Percentiles rank a stretch among this genome's conserved stretches.
phyloP scores from a whole-genome alignment of 139 green algal species.

The Chloropicon primus region DNA sequence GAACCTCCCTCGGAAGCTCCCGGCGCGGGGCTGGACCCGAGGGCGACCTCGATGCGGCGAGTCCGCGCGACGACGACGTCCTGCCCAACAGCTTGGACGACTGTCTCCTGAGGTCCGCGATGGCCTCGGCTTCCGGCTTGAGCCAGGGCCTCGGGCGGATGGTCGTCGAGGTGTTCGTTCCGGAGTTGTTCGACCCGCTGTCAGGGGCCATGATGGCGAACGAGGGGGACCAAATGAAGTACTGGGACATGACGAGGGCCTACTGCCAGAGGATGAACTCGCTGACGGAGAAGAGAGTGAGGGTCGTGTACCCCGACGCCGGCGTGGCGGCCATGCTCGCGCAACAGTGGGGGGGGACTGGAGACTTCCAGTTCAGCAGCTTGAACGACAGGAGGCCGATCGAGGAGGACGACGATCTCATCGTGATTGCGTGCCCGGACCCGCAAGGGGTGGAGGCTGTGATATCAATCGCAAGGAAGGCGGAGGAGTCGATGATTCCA shows the following conservation, averaged over 20 bases:
- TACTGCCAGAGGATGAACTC: not conserved
- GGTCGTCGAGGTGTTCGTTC: not conserved
- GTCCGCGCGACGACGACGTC: not conserved
- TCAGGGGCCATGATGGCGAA: not conserved
- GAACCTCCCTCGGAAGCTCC: too few species aligned
- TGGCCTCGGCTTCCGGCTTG: not conserved
- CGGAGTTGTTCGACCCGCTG: not conserved
- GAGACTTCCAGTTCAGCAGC: not conserved
- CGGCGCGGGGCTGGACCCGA: too few species aligned
- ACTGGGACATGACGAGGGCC: not conserved
- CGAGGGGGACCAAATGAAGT: not conserved
- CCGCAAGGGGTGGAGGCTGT: not conserved
- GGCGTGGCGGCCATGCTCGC: not conserved
- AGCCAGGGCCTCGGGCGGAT: not conserved
- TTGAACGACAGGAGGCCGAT: not conserved
- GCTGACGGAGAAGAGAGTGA: not conserved
- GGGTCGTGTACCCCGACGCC: not conserved
- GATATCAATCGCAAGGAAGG: not conserved
- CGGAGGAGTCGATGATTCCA: not conserved
- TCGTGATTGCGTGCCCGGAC: not conserved
- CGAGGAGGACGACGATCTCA: not conserved
- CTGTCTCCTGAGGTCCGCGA: not conserved
- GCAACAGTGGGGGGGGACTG: not conserved
- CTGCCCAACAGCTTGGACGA: not conserved
- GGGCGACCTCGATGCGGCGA: too few species aligned